Conservation (phyloP, 1,284 basidiomycete genomes). For the Sporisorium iseilematis-ciliati region DNA sequence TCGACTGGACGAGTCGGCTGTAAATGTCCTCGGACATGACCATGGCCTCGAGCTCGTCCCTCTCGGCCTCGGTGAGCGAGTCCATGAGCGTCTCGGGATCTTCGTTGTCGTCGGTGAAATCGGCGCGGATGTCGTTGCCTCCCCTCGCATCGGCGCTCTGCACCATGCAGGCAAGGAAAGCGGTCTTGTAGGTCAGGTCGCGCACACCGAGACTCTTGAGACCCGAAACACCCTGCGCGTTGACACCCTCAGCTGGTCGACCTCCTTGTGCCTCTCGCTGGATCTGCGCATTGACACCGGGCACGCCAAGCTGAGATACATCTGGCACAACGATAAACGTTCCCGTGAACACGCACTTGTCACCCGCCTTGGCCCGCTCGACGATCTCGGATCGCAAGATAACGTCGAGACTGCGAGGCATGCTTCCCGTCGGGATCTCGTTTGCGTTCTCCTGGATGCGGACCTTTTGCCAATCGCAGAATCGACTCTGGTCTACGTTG, state of each 20-base stretch:
- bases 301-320: constrained; percentile 93
- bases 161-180: constrained; percentile 98
- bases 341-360: constrained; percentile 98
- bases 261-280: constrained; percentile 83
- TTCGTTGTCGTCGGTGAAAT: constrained; percentile 85
- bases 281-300: constrained; percentile 93
- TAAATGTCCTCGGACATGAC: constrained; percentile 94
- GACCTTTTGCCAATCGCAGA: constrained; percentile 99
- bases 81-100: constrained; percentile 85
- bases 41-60: constrained; percentile 94
- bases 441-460: constrained; percentile 99
- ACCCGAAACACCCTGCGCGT: constrained; percentile 88
- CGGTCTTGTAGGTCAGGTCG: constrained; percentile 97
- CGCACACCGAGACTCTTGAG: constrained; percentile 93
- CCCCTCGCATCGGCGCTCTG: constrained; percentile 82
- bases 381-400: constrained; percentile 95
- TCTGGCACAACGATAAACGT: constrained; percentile 99
- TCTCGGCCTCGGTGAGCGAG: constrained; percentile 90
- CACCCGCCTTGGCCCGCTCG: constrained; percentile 96
- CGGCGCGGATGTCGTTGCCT: constrained; percentile 72
- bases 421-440: constrained; percentile 97
- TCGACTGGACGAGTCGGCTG: constrained; percentile 89
- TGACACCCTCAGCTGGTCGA: constrained; percentile 74
- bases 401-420: constrained; percentile 81
- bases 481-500: constrained; percentile 94